Evolutionary conservation across 768 basidiomycete genomes (phyloP).

Genomic region (Aureoboletus auriporus): DNA sequence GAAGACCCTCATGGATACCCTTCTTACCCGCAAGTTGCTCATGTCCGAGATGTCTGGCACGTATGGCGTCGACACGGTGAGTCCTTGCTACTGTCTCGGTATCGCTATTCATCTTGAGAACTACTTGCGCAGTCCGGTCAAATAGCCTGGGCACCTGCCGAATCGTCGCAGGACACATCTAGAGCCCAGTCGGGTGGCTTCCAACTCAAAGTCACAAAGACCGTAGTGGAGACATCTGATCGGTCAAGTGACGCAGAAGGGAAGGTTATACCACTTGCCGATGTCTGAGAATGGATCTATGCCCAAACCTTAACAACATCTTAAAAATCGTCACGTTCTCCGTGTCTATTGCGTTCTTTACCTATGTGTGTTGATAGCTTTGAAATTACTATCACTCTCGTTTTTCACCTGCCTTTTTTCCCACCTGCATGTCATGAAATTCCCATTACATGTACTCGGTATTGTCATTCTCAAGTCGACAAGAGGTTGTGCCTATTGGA

Average conservation of each 20-base stretch:
- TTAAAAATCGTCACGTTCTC: no score
- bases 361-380: no score
- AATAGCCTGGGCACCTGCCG: not conserved
- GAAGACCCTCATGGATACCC: slow-evolving; percentile 9
- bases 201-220: slow-evolving; percentile 1
- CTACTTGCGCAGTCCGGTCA: not conserved
- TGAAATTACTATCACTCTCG: no score
- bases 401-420: no score
- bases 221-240: not conserved
- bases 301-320: no score
- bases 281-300: no score
- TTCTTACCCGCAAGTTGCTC: slow-evolving; percentile 7
- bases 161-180: not conserved
- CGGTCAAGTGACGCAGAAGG: not conserved
- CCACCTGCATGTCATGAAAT: no score
- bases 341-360: no score
- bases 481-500: no score
- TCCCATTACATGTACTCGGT: no score
- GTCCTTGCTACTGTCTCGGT: not conserved
- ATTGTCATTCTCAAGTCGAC: no score
- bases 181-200: not conserved
- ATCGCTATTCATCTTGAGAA: not conserved
- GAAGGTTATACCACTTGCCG: not conserved
- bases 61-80: slow-evolving; percentile 26
- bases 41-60: not conserved